These are phyloP conservation scores for Cadophora gregata DNA, from an alignment of 2,329 filamentous ascomycete species.

Conservation along the genomic window DNA sequence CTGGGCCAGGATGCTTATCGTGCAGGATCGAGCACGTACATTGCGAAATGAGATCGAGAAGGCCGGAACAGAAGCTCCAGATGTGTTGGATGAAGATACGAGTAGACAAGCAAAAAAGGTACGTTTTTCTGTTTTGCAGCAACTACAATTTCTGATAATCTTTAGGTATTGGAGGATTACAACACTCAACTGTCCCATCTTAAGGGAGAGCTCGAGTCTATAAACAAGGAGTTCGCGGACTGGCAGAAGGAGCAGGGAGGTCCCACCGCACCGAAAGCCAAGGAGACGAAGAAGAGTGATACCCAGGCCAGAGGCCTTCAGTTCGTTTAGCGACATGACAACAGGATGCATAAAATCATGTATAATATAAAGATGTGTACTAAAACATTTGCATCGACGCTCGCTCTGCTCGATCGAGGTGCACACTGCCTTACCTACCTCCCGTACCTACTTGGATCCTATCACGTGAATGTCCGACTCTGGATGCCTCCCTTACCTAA, in stretches of 20 bases:
- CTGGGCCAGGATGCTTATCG: conserved; percentile 79
- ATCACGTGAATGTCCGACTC: conserved; percentile 4
- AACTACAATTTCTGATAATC: conserved; percentile 30
- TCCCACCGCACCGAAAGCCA: conserved; percentile 29
- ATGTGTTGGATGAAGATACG: conserved; percentile 70
- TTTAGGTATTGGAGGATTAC: conserved; percentile 78
- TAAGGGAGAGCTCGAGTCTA: conserved; percentile 65
- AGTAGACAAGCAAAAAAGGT: conserved; percentile 79
- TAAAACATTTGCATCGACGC: background rate
- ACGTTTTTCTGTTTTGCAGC: conserved; percentile 40
- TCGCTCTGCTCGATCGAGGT: background rate
- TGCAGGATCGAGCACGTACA: conserved; percentile 74
- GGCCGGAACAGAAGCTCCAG: conserved; percentile 60
- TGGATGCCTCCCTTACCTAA: too few relatives aligned
- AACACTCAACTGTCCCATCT: conserved; percentile 80
- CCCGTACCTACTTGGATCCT: too few relatives aligned
- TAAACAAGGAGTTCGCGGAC: conserved; percentile 58
- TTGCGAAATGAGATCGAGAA: conserved; percentile 77
- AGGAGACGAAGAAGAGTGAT: conserved; percentile 27
- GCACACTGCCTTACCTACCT: too few relatives aligned
- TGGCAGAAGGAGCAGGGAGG: conserved; percentile 53
- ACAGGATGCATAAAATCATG: background rate
- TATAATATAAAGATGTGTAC: conserved; percentile 12
- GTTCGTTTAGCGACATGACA: conserved; percentile 20
- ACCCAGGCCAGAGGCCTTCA: conserved; percentile 25